Conservation (phyloP, 139 green algal species). For the Chlamydomonas sphaeroides region DNA sequence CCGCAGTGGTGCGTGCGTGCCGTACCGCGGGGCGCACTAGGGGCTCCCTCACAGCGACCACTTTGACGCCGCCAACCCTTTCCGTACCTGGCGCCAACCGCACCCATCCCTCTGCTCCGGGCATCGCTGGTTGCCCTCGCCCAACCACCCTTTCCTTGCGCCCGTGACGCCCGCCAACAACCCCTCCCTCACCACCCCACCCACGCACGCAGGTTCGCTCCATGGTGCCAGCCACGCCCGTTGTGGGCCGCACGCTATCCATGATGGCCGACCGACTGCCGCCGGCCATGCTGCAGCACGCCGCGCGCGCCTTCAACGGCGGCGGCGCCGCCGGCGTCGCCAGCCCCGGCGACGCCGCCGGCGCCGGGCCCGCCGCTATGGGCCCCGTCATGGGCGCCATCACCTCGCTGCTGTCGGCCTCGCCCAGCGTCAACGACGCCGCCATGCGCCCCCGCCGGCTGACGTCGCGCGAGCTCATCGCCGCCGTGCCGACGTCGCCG, state of each 20-base stretch:
- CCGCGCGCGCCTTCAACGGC: background rate
- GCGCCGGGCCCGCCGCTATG: background rate
- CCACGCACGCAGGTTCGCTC: conserved; percentile 25
- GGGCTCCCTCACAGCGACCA: too few relatives aligned
- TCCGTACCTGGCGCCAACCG: too few relatives aligned
- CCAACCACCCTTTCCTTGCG: too few relatives aligned
- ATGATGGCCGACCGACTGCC: conserved; percentile 33
- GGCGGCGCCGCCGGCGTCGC: background rate
- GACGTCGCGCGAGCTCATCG: conserved; percentile 17
- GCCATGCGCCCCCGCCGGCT: background rate
- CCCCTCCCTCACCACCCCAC: too few relatives aligned
- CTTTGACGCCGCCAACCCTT: too few relatives aligned
- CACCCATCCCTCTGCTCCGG: too few relatives aligned
- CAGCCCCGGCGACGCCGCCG: background rate
- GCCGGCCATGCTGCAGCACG: background rate
- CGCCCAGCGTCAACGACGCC: background rate
- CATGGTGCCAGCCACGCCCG: conserved; percentile 44
- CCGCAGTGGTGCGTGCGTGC: background rate
- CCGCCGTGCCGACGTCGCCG: background rate
- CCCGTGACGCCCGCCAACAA: too few relatives aligned
- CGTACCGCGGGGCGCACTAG: too few relatives aligned
- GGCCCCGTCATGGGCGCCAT: conserved; percentile 13
- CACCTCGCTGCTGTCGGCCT: conserved; percentile 4
- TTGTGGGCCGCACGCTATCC: conserved; percentile 41
- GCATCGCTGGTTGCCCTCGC: too few relatives aligned